Percentiles rank a stretch among this genome's conserved stretches.
Conservation (phyloP, 352 stramenopile species). For the Aphanomyces euteiches region DNA sequence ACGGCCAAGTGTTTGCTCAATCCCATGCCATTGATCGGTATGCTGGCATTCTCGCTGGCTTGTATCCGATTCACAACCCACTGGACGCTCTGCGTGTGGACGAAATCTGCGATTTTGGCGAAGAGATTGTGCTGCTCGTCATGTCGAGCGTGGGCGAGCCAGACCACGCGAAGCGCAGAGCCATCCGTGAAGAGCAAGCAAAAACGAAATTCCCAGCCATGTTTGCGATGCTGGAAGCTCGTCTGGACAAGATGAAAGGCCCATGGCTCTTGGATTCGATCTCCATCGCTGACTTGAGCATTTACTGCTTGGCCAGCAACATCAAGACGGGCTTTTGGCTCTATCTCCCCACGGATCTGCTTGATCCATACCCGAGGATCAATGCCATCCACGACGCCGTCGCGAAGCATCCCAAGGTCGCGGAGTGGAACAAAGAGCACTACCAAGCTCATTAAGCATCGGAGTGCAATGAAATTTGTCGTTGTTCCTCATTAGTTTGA, state of each 20-base stretch:
- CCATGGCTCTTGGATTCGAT: slow-evolving; percentile 17
- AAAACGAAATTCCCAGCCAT: slow-evolving; percentile 1
- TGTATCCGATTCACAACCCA: slow-evolving; percentile 43
- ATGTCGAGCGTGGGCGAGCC: slow-evolving; percentile 15
- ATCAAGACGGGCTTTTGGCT: slow-evolving; percentile 17
- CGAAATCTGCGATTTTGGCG: slow-evolving; percentile 39
- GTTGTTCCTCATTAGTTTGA: too few relatives aligned
- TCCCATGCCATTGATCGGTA: slow-evolving; percentile 62
- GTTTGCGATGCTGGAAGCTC: slow-evolving; percentile 19
- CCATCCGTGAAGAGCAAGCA: slow-evolving; percentile 14
- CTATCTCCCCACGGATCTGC: slow-evolving; percentile 7
- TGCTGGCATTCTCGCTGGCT: slow-evolving; percentile 43
- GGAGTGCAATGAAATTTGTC: too few relatives aligned
- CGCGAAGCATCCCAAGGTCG: background rate
- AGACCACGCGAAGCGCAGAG: slow-evolving; percentile 27
- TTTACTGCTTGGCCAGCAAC: slow-evolving; percentile 9
- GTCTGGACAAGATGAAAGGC: slow-evolving; percentile 7
- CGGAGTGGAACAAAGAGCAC: slow-evolving; percentile 19
- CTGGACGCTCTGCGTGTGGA: slow-evolving; percentile 42
- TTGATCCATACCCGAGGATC: slow-evolving; percentile 8
- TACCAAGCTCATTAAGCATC: too few relatives aligned
- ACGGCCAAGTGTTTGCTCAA: slow-evolving; percentile 42
- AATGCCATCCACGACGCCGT: slow-evolving; percentile 10
- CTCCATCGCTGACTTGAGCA: slow-evolving; percentile 18
- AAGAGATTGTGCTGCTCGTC: slow-evolving; percentile 36